Base-by-base conservation (phyloP, 176 grass and related monocot genomes). In the Eleusine indica region DNA sequence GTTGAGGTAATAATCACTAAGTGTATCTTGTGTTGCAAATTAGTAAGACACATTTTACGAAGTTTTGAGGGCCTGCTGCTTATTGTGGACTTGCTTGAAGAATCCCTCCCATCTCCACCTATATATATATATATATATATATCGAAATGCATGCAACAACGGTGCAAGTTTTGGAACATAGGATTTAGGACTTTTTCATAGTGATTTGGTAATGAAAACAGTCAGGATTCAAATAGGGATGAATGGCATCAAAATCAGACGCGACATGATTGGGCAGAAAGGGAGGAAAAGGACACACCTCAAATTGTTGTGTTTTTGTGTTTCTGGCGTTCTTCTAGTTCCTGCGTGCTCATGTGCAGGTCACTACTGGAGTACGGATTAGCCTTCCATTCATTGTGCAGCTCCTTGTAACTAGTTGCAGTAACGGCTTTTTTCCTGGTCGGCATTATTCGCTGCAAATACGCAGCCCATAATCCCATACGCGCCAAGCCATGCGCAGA, bases 231-330 rank as follows among this genome's bases (percentile, higher is more conserved):
- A 58, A 58, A 21, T 58, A 58, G 5, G 18, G 4, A 19, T 1
- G 57, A 61, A 61, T n/a, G 19, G 2, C 21, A 6, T n/a, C 19
- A 61, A 25, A 25, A 57, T 57, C 48, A 2, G 78, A 35, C 17
- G 37, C 17, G 79, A 37, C 42, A 75, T 83, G 71, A 75, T 54
- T 83, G 81, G 71, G 16, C 56, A 51, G 46, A 83, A 74, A 75
- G 81, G 60, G 72, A 83, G 43, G 81, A 44, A 38, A 71, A 74
- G 35, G 60, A 42, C 82, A 76, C 30, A 9, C 61, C 79, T 47
- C 61, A 66, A 35, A 53, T 71, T 30, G 42, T 43, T 13, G 7
- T 69, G 5, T 4, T 5, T 19, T 5, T 19, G 16, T 44, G 42
- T 35, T 35, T 44, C 6, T 6, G 42, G 42, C 42, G 42, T 44